Evolutionary conservation across 2,329 filamentous ascomycete species (phyloP), one percentile per base, ranked within the genome.

Genomic region (Botrytis byssoidea): DNA sequence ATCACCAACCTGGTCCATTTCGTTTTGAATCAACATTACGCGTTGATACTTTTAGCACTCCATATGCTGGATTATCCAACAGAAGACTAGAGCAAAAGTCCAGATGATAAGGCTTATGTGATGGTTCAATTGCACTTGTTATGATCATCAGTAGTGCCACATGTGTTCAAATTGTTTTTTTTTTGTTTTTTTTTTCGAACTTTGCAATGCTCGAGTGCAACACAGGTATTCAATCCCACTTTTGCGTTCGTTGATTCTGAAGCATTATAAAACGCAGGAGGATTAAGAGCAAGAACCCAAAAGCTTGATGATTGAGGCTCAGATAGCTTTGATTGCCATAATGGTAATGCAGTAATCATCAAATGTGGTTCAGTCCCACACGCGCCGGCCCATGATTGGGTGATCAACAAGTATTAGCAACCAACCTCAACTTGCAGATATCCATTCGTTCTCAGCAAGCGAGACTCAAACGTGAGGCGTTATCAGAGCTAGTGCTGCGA

Each of bases 211-310:
- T 51, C 9, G 22, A 14, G 46, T 20, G 8, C 22, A 48, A 25
- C 4, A 48, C 46, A 48, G 22, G 9, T 12, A 5, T 25, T 48
- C 22, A 5, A 25, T 10, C 25, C 22, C 46, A 12, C 22, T 51
- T 25, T 1, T 51, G 48, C 48, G 22, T 57, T 5, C 16, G 51
- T 8, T 20, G 1, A 57, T 57, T 18, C 0, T 14, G 9, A 51
- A 57, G n/a, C 16, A 20, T 18, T 57, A 6, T 4, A 57, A 4
- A 57, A 2, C 0, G n/a, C 51, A 18, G 51, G n/a, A 32, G n/a
- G 1, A 57, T 20, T 4, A 57, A 32, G n/a, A 2, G n/a, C 12
- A 57, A 57, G 4, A 9, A 1, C 0, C 1, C 6, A 12, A 20
- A 0, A 1, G 5, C 14, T 20, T 57, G n/a, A 29, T 7, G 1